Percentiles rank a stretch among this genome's conserved stretches.
phyloP scores from a whole-genome alignment of 768 basidiomycete genomes.

The Neoboletus magnificus region DNA sequence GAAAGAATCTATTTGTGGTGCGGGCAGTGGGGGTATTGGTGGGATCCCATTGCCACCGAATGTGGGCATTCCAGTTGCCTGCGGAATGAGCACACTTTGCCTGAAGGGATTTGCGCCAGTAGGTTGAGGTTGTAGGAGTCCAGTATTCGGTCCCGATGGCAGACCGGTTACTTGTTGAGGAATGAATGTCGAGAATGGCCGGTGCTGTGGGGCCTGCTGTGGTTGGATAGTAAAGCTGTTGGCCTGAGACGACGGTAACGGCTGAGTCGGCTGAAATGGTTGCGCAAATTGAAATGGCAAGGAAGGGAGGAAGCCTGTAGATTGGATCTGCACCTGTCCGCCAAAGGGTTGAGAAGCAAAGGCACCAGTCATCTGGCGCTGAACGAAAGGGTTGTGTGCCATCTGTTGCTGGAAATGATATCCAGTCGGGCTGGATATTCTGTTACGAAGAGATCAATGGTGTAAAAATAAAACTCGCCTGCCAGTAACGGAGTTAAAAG shows the following conservation, averaged over 20 bases:
- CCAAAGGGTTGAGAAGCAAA: slow-evolving; percentile 42
- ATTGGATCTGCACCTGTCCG: slow-evolving; percentile 47
- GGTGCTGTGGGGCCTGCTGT: slow-evolving; percentile 41
- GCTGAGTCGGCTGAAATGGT: slow-evolving; percentile 15
- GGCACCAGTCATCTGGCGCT: slow-evolving; percentile 50
- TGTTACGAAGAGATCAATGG: slow-evolving; percentile 7
- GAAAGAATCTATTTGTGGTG: slow-evolving; percentile 6
- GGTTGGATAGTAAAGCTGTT: slow-evolving; percentile 34
- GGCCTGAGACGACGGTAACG: slow-evolving; percentile 7
- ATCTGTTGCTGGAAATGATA: slow-evolving; percentile 57
- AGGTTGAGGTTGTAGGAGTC: slow-evolving; percentile 49
- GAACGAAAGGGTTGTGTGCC: slow-evolving; percentile 74
- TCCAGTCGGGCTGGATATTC: slow-evolving; percentile 40
- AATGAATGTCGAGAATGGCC: slow-evolving; percentile 53
- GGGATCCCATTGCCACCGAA: slow-evolving; percentile 34
- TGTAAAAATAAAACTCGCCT: slow-evolving; percentile 33
- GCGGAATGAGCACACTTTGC: slow-evolving; percentile 68
- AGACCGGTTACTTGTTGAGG: slow-evolving; percentile 53
- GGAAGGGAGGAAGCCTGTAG: slow-evolving; percentile 52
- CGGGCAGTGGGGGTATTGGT: slow-evolving; percentile 7
- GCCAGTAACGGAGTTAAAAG: slow-evolving; percentile 62
- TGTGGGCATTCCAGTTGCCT: slow-evolving; percentile 55
- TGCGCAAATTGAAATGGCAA: slow-evolving; percentile 39
- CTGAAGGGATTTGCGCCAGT: slow-evolving; percentile 83
- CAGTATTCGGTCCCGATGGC: slow-evolving; percentile 37